Base-by-base conservation (phyloP, 306 rosid species). In the Trifolium repens region DNA sequence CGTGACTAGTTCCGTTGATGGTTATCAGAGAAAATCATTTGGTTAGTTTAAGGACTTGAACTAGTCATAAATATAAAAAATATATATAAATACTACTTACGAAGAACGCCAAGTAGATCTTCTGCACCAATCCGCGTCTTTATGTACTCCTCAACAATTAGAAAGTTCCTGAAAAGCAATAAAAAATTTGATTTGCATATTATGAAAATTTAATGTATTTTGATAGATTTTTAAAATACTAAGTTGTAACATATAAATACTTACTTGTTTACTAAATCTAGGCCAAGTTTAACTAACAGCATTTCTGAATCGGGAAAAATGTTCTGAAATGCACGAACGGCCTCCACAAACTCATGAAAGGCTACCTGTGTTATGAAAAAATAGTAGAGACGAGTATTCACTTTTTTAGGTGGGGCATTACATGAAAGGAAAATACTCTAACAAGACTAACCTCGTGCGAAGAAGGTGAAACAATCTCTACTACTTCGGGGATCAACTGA, bases 251-350 rank as follows among this genome's bases (percentile, higher is more conserved):
- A n/a, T 44, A 58, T 68, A 67, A 61, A 70, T 62, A 77, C 89
- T 85, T 76, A 90, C 98, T 81, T 89, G 79, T 89, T 73, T 64
- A 91, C 63, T 72, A 89, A 85, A 42, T 80, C 90, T 74, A 76
- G 89, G 74, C 87, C 89, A 82, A 90, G 85, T 74, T 84, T 76
- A 47, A 84, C 76, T 47, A 90, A 84, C 72, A 91, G 96, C 54
- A 66, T 81, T 58, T 84, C 91, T 71, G 97, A 92, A 87, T 92
- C 92, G 8, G 96, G 91, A 85, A 92, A 90, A 84, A 92, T 92
- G 22, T 83, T 88, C 39, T 83, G 84, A 82, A 89, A 90, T 67
- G 96, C 92, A 78, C 70, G 86, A 69, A 92, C 42, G 63, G 96
- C 96, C 83, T 89, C 96, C 70, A 80, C 88, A 81, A 89, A 88